Evolutionary conservation across 139 green algal genomes (phyloP), one percentile per base, ranked within the genome.

Genomic region (Coelastrella sp.): DNA sequence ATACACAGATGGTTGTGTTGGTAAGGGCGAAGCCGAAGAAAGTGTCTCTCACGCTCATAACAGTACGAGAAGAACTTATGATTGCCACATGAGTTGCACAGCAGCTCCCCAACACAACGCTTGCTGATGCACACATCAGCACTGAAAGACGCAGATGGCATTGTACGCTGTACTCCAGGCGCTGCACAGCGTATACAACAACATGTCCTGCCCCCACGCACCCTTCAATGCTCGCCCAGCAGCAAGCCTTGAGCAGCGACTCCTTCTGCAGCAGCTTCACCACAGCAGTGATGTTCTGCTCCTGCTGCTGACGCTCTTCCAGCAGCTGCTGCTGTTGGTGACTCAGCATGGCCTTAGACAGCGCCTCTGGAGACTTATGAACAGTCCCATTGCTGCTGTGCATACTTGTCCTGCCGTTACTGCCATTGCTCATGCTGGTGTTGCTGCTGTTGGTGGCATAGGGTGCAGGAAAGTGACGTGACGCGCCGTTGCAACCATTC

Each of bases 291-390:
- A n/a, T n/a, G n/a, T n/a, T n/a, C n/a, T 76, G 14, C 68, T 76
- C 14, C 68, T 76, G 68, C 17, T 76, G 68, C 68, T 76, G 68
- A 13, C 22, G 16, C 68, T 76, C 68, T n/a, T 76, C 68, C 14
- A 81, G 23, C 75, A 81, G 13, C 75, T 60, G 75, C 23, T 81
- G 32, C 75, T 76, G 68, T 3, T 81, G 75, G 7, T 81, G 75
- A 81, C 75, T 59, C 7, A 59, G 23, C 23, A 14, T 81, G 75
- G 7, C 22, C 23, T 81, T 81, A 8, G 8, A 17, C 75, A 59
- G 7, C 17, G 75, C n/a, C 22, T 58, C 23, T 68, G 61, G 61
- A 68, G 61, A 78, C 7, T 32, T 10, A 10, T 22, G 7, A 10
- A 78, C 10, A 10, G 7, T 78, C 13, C 73, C 73, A 78, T 78